Conservation (phyloP, 129 eudicot genomes). For the Saussurea involucrata region DNA sequence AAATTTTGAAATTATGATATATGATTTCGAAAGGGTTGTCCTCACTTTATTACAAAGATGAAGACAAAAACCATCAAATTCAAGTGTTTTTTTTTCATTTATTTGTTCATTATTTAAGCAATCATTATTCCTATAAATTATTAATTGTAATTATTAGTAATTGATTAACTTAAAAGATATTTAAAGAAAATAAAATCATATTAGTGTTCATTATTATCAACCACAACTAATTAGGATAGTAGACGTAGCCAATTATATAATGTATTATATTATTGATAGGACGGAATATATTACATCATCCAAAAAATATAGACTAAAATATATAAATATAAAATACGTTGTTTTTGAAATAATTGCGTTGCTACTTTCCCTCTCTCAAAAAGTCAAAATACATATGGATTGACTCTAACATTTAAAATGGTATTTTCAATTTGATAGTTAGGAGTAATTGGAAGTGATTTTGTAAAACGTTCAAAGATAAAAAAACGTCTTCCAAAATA, state of each 20-base stretch:
- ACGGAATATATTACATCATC: background rate
- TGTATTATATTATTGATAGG: background rate
- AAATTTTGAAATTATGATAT: background rate
- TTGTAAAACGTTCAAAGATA: background rate
- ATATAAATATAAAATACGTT: background rate
- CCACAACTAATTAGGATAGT: background rate
- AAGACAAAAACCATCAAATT: background rate
- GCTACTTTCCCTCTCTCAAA: background rate
- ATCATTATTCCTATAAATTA: background rate
- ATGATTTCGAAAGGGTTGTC: background rate
- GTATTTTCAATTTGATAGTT: background rate
- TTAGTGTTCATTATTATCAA: background rate
- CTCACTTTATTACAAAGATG: background rate
- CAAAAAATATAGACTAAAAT: background rate
- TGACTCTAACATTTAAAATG: background rate
- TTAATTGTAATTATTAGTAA: background rate
- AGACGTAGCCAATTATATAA: background rate
- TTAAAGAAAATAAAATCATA: background rate
- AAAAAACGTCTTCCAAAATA: background rate
- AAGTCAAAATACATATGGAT: no score
- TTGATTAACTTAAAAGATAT: background rate
- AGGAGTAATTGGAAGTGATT: background rate
- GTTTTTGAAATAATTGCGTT: background rate
- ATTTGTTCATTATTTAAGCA: background rate
- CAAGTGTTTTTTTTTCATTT: background rate